Percentiles rank a stretch among this genome's conserved stretches.
Conservation (phyloP, 495 filamentous ascomycete genomes). For the Aspergillus bertholletiae region DNA sequence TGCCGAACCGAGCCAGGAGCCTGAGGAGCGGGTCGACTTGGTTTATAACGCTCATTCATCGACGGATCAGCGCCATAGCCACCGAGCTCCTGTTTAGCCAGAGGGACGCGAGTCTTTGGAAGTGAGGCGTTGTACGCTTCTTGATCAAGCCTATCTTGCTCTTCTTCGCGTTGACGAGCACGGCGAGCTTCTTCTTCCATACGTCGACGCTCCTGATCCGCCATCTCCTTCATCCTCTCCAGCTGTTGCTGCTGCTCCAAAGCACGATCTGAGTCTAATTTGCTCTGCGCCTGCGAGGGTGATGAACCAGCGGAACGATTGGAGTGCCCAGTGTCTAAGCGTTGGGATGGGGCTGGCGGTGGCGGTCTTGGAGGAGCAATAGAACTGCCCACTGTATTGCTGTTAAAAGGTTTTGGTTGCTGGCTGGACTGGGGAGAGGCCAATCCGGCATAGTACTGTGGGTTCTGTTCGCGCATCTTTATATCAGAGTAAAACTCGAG, state of each 20-base stretch:
- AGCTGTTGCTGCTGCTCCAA: conserved; percentile 40
- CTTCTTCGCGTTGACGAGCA: conserved; percentile 57
- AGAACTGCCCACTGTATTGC: conserved; percentile 52
- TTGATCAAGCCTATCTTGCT: conserved; percentile 67
- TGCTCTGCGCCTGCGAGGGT: conserved; percentile 31
- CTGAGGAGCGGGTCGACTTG: conserved; percentile 61
- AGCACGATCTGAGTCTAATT: conserved; percentile 33
- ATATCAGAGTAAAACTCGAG: conserved; percentile 97
- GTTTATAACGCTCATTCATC: conserved; percentile 70
- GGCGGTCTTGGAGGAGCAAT: conserved; percentile 77
- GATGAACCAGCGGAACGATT: conserved; percentile 34
- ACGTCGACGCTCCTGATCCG: conserved; percentile 46
- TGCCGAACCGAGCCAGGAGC: conserved; percentile 47
- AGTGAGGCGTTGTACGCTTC: conserved; percentile 85
- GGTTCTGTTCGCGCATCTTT: conserved; percentile 80
- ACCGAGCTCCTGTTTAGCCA: conserved; percentile 86
- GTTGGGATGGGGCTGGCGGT: conserved; percentile 50
- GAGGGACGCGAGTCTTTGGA: conserved; percentile 67
- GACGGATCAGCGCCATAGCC: conserved; percentile 56
- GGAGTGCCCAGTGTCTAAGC: conserved; percentile 37
- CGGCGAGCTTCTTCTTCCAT: conserved; percentile 52
- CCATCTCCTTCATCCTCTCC: conserved; percentile 48
- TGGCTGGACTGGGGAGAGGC: conserved; percentile 52
- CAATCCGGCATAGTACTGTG: conserved; percentile 68
- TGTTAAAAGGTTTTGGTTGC: conserved; percentile 39